phyloP scores from a whole-genome alignment of 345 rosid genomes.

The Euphorbia pulcherrima region DNA sequence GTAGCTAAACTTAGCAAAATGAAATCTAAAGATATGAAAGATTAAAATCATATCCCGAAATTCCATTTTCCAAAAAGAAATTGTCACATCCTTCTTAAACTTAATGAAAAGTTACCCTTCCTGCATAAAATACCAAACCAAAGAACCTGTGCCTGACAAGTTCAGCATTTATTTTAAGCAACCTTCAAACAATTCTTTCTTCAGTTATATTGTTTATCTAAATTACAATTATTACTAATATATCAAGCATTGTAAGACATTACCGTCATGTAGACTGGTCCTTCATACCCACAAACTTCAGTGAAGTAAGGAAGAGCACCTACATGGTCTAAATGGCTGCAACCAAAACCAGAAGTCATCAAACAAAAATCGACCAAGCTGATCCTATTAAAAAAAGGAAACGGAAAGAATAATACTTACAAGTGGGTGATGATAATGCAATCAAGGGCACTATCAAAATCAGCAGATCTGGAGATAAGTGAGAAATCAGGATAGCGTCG shows the following conservation, averaged over 20 bases:
- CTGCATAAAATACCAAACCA: neutral
- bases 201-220: neutral
- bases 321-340: slow-evolving; percentile 87
- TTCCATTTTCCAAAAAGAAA: neutral
- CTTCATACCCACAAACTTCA: slow-evolving; percentile 80
- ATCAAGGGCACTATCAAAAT: slow-evolving; percentile 49
- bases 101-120: neutral
- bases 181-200: neutral
- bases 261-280: slow-evolving; percentile 96
- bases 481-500: slow-evolving; percentile 91
- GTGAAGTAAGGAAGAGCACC: slow-evolving; percentile 96
- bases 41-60: neutral
- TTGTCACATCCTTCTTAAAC: neutral
- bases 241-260: slow-evolving; percentile 19
- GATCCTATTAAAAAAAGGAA: neutral
- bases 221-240: neutral
- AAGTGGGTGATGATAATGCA: slow-evolving; percentile 89
- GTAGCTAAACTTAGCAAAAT: neutral
- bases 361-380: neutral
- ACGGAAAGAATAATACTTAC: slow-evolving; percentile 25
- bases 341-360: neutral
- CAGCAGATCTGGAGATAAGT: slow-evolving; percentile 47
- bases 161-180: neutral
- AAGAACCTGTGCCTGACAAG: neutral
- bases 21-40: neutral